phyloP scores from a whole-genome alignment of 306 rosid species.

The Lotus japonicus region DNA sequence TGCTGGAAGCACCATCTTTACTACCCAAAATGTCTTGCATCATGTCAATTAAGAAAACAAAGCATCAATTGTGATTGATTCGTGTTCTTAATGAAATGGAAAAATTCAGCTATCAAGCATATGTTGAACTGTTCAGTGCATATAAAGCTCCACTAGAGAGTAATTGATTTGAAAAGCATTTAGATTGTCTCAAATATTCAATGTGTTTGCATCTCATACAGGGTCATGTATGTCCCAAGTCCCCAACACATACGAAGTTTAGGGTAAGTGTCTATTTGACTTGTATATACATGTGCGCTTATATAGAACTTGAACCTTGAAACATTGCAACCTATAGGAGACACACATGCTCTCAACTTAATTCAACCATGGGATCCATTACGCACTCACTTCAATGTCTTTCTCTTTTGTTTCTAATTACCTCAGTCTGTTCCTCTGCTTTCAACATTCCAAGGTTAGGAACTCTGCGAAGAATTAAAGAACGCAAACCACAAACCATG shows the following conservation, averaged over 20 bases:
- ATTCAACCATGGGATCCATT: slow-evolving; percentile 15
- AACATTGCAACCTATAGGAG: background rate
- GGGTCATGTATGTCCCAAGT: no score
- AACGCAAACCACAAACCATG: background rate
- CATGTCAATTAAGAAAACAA: no score
- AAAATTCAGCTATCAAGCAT: slow-evolving; percentile 5
- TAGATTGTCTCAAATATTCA: background rate
- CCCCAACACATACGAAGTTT: no score
- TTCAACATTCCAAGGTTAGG: slow-evolving; percentile 35
- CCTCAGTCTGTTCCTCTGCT: background rate
- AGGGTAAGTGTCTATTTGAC: no score
- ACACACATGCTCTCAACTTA: background rate
- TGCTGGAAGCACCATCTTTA: slow-evolving; percentile 4
- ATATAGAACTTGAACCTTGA: background rate
- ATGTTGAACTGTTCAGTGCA: slow-evolving; percentile 3
- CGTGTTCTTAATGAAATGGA: slow-evolving; percentile 1
- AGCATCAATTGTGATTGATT: slow-evolving; percentile 5
- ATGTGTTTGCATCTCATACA: no score
- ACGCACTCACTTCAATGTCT: background rate
- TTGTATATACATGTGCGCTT: background rate
- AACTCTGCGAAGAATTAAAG: background rate
- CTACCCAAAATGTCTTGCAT: no score
- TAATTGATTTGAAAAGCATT: slow-evolving; percentile 11
- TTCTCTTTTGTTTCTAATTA: background rate
- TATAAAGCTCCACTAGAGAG: slow-evolving; percentile 16